Base-by-base conservation (phyloP, 805 yeast genomes). In the Myxozyma melibiosi region DNA sequence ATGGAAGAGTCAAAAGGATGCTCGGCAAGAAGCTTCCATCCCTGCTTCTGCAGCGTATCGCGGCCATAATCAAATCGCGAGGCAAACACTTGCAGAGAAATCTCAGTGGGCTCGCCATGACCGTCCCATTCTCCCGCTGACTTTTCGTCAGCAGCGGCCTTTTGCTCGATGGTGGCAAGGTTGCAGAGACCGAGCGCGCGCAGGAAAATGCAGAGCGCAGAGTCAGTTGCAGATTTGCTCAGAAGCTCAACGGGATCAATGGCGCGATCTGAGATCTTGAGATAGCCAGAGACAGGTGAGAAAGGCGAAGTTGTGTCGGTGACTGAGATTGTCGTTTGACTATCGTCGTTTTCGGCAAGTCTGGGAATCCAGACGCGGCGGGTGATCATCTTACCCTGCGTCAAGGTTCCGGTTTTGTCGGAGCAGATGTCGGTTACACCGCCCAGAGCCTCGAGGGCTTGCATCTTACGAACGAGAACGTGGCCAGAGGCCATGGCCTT, bases 41-140 rank as follows among this genome's bases (percentile, higher is more conserved):
- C 30, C 77, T 76, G 16, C 11, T 20, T 52, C 16, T 56, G 47
- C 14, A 50, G 58, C 78, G 74, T 61, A 78, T 67, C 14, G 65
- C 88, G 78, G 25, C 79, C 77, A 57, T 73, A 74, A 35, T 78
- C 79, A 60, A 85, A 73, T 65, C 90, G 80, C 22, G 83, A 73
- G 22, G 84, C 80, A 68, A 86, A 87, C 0, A 88, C 92, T 68
- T 88, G 92, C 61, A 89, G 84, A 2, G 96, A 92, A 66, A 87
- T 84, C 73, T 89, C 96, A 2, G 96, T 89, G 37, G 96, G 92
- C 68, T 89, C 96, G 58, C 96, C 96, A 68, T 85, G 85, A 8
- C 89, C 91, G 65, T 80, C 81, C 95, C 95, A 88, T 41, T 35
- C 51, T 8, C 40, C 31, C 7, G 30, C 13, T n/a, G 13, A 11